Base-by-base conservation (phyloP, 1,284 basidiomycete genomes). In the Apiotrichum sp. region DNA sequence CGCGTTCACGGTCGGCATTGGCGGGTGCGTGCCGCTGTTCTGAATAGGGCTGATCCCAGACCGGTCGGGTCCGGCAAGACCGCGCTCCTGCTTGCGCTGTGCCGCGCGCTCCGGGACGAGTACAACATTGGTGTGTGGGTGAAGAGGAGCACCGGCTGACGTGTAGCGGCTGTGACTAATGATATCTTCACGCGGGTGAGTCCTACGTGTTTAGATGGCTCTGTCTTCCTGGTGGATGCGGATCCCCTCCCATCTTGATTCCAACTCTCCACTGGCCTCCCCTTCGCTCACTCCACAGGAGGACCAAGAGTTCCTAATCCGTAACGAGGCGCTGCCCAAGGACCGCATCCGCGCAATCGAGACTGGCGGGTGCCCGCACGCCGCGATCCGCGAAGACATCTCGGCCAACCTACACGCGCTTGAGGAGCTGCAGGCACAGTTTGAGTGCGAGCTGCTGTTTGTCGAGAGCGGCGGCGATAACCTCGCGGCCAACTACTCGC, bases 61-160 rank as follows among this genome's bases (percentile, higher is more conserved):
- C 91, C 95, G 1, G 95, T 98, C 22, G 96, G 96, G 10, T 96
- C 93, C 1, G 96, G 96, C 11, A 98, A 98, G 80, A 98, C 95
- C 0, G 95, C 95, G 0, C 78, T 98, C 57, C 88, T 93, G 0
- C 83, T 98, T 43, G 90, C 89, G 0, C 82, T 98, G n/a, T 98
- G 96, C 76, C 83, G 86, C 67, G 82, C 81, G 51, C 79, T 98
- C 50, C 82, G 95, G 53, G 83, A 85, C 43, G 81, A 86, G 61
- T 89, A 88, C 76, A 98, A 98, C 75, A 88, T 98, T 50, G 93
- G 92, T 87, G 66, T 65, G 80, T 66, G 13, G 5, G 31, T 38
- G 31, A 16, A 36, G 34, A 13, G 16, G 34, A 31, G 13, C 6
- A n/a, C 32, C 22, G 13, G 53, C 53, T 56, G 32, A 56, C 51